These are phyloP conservation scores for Raddia guianensis DNA, from an alignment of 176 grass and related monocot species.

Conservation along the genomic window DNA sequence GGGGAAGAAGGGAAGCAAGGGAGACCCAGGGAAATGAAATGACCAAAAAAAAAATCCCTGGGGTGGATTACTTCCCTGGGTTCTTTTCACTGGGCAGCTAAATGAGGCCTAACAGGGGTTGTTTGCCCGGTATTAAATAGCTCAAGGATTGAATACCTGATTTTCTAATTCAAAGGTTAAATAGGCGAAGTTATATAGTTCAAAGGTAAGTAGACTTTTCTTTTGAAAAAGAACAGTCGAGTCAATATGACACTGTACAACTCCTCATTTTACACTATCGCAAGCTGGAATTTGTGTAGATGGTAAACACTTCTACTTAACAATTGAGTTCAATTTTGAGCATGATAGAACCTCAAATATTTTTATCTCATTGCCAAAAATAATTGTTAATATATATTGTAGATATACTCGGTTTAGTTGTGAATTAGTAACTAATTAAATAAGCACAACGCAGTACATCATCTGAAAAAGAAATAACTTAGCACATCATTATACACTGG, in stretches of 20 bases:
- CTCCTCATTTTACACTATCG: slow-evolving; percentile 2
- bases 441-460: background rate
- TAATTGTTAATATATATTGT: background rate
- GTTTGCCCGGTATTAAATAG: no score
- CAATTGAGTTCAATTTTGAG: background rate
- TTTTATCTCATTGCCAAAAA: slow-evolving; percentile 3
- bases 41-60: no score
- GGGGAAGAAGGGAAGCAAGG: no score
- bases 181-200: no score
- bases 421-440: background rate
- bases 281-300: background rate
- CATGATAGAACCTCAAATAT: slow-evolving; percentile 2
- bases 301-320: background rate
- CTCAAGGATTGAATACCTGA: no score
- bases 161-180: no score
- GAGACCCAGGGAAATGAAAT: no score
- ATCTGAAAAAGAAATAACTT: no score
- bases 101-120: no score
- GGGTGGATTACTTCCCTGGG: no score
- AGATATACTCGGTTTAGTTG: background rate
- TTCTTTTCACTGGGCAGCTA: no score
- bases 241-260: slow-evolving; percentile 7
- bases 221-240: background rate
- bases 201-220: background rate
- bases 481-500: slow-evolving; percentile 21